Conservation (phyloP, 2,329 filamentous ascomycete genomes). For the Sarocladium brachiariae region DNA sequence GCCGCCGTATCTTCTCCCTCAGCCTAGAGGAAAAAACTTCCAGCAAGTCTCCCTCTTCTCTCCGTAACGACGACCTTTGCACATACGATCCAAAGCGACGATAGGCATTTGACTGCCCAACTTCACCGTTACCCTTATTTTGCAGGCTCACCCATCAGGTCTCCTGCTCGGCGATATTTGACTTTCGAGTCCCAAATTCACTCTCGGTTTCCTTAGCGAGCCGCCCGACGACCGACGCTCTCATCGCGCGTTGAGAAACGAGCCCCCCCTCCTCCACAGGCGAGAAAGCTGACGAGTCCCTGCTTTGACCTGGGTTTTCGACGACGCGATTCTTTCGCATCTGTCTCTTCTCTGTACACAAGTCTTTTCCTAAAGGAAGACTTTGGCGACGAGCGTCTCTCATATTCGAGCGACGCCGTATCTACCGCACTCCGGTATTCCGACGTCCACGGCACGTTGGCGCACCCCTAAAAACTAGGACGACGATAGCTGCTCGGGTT, state of each 20-base stretch:
- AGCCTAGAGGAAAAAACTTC: conserved; percentile 10
- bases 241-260: background rate
- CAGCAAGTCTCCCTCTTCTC: background rate
- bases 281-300: conserved; percentile 2
- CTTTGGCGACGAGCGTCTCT: conserved; percentile 7
- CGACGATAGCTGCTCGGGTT: conserved; percentile 5
- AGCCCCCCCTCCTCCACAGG: background rate
- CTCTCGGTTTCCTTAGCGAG: conserved; percentile 3
- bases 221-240: conserved; percentile 7
- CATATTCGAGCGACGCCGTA: conserved; percentile 10
- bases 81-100: conserved; percentile 11
- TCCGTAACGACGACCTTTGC: conserved; percentile 11
- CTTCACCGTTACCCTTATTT: background rate
- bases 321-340: background rate
- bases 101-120: conserved; percentile 4
- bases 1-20: conserved; percentile 9
- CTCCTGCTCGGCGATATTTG: conserved; percentile 7
- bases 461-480: background rate
- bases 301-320: background rate
- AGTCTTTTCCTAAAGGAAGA: background rate
- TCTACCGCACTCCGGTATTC: background rate
- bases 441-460: background rate
- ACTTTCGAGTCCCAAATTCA: conserved; percentile 7
- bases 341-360: background rate
- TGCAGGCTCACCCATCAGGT: conserved; percentile 1